A percentile compares a stretch with the other conserved stretches of the same genome.
Evolutionary conservation across 2,329 filamentous ascomycete species (phyloP).

Genomic region (Phialemonium atrogriseum): DNA sequence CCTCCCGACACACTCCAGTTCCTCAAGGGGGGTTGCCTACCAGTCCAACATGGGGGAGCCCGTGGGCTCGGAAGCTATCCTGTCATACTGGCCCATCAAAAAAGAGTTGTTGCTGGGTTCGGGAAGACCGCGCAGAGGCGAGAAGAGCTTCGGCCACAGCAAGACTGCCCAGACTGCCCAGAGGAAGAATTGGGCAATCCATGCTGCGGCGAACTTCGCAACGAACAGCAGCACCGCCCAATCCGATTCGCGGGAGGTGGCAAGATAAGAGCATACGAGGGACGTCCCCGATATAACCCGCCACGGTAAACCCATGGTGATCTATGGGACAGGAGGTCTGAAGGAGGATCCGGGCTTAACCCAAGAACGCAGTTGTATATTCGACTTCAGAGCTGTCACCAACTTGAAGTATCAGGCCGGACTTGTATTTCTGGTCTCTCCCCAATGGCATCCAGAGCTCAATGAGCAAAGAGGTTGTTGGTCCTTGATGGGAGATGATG

Average conservation of each 20-base stretch:
- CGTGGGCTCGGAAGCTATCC: conserved; percentile 28
- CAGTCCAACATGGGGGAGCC: conserved; percentile 39
- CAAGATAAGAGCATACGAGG: conserved; percentile 20
- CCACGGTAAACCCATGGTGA: conserved; percentile 17
- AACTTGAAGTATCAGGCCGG: too few species aligned
- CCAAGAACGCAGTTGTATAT: too few species aligned
- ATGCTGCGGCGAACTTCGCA: conserved; percentile 25
- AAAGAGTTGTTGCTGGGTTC: conserved; percentile 33
- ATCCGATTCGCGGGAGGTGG: conserved; percentile 16
- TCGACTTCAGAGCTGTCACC: too few species aligned
- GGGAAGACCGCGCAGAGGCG: conserved; percentile 40
- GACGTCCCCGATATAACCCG: conserved; percentile 19
- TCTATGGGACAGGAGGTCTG: neutral
- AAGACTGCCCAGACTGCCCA: conserved; percentile 34
- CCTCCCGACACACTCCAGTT: conserved; percentile 23
- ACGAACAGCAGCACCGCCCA: conserved; percentile 25
- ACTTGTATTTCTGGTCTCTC: too few species aligned
- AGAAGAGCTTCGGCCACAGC: conserved; percentile 41
- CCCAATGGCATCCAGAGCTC: too few species aligned
- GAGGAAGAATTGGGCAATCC: conserved; percentile 22
- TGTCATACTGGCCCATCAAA: conserved; percentile 38
- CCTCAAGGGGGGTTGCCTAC: conserved; percentile 25
- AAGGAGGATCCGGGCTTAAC: too few species aligned
- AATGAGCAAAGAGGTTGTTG: too few species aligned
- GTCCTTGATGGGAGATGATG: too few species aligned